phyloP scores from a whole-genome alignment of 495 filamentous ascomycete genomes.

The Schizothecium vesticola region DNA sequence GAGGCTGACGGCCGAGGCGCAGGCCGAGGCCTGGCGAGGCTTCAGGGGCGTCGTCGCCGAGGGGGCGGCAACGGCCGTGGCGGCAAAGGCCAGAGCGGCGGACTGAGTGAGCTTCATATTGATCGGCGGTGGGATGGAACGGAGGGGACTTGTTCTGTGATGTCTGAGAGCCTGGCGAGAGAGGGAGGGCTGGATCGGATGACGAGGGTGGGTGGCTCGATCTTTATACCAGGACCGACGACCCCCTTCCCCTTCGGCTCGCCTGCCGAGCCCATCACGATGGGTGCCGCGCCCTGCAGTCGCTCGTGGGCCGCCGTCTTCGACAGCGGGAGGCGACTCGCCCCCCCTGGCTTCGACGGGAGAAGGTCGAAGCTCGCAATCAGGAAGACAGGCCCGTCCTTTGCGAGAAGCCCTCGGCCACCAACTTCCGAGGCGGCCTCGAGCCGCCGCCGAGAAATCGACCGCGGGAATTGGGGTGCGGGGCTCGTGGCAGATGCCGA shows the following conservation, averaged over 20 bases:
- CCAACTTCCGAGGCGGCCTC: slow-evolving; percentile 37
- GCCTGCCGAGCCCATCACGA: background rate
- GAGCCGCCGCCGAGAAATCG: slow-evolving; percentile 29
- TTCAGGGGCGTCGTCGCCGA: slow-evolving; percentile 26
- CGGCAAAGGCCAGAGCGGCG: slow-evolving; percentile 37
- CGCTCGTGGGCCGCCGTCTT: background rate
- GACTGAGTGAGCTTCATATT: slow-evolving; percentile 44
- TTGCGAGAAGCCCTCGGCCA: slow-evolving; percentile 37
- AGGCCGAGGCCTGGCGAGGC: slow-evolving; percentile 33
- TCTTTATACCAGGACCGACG: slow-evolving; percentile 31
- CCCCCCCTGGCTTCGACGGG: background rate
- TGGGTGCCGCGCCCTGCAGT: background rate
- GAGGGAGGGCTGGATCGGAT: slow-evolving; percentile 1
- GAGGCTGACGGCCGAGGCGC: slow-evolving; percentile 46
- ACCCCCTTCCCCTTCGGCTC: slow-evolving; percentile 1
- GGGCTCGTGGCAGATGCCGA: slow-evolving; percentile 36
- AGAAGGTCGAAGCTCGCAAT: slow-evolving; percentile 30
- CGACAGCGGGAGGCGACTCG: background rate
- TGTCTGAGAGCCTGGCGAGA: slow-evolving; percentile 12
- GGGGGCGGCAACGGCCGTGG: slow-evolving; percentile 39
- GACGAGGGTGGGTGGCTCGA: slow-evolving; percentile 21
- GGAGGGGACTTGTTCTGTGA: slow-evolving; percentile 15
- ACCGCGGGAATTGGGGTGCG: slow-evolving; percentile 34
- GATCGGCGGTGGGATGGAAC: slow-evolving; percentile 16
- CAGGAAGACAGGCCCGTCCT: slow-evolving; percentile 45